Percentiles rank a stretch among this genome's conserved stretches.
Evolutionary conservation across 1,139 yeast species (phyloP).

Genomic region (Yamadazyma triangularis): DNA sequence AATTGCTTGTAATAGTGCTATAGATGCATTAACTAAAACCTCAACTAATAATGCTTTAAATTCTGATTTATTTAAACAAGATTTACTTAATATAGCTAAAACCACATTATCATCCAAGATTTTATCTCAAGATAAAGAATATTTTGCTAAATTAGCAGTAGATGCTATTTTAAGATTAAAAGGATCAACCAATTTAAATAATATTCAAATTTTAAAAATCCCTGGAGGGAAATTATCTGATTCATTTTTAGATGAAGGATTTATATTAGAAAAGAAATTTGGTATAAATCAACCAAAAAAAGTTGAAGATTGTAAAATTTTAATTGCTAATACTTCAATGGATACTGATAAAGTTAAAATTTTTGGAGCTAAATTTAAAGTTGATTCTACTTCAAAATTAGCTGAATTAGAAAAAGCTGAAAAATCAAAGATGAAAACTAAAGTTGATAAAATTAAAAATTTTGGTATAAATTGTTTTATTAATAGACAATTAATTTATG

Average conservation of each 20-base stretch:
- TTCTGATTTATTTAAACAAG: slow-evolving; percentile 63
- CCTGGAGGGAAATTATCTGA: slow-evolving; percentile 90
- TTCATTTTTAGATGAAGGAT: slow-evolving; percentile 94
- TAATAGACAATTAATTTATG: slow-evolving; percentile 93
- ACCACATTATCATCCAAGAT: slow-evolving; percentile 94
- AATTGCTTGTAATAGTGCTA: slow-evolving; percentile 79
- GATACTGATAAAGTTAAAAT: slow-evolving; percentile 97
- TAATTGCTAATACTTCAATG: slow-evolving; percentile 94
- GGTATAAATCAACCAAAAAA: slow-evolving; percentile 93
- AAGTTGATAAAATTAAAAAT: slow-evolving; percentile 82
- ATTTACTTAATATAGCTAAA: slow-evolving; percentile 80
- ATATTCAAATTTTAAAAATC: slow-evolving; percentile 89
- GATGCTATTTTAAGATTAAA: slow-evolving; percentile 89
- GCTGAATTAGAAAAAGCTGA: slow-evolving; percentile 97
- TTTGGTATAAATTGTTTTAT: slow-evolving; percentile 86
- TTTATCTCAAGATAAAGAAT: slow-evolving; percentile 88
- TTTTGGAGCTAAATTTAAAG: slow-evolving; percentile 97
- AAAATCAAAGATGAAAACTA: slow-evolving; percentile 84
- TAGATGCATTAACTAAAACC: slow-evolving; percentile 68
- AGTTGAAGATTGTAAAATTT: slow-evolving; percentile 76
- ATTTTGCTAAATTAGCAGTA: slow-evolving; percentile 86
- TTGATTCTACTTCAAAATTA: slow-evolving; percentile 88
- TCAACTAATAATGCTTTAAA: slow-evolving; percentile 74
- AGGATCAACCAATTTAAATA: slow-evolving; percentile 92
- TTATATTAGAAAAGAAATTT: slow-evolving; percentile 83